These are phyloP conservation scores for Cladosporium austrohemisphaericum DNA, from an alignment of 2,329 filamentous ascomycete species.

Conservation along the genomic window DNA sequence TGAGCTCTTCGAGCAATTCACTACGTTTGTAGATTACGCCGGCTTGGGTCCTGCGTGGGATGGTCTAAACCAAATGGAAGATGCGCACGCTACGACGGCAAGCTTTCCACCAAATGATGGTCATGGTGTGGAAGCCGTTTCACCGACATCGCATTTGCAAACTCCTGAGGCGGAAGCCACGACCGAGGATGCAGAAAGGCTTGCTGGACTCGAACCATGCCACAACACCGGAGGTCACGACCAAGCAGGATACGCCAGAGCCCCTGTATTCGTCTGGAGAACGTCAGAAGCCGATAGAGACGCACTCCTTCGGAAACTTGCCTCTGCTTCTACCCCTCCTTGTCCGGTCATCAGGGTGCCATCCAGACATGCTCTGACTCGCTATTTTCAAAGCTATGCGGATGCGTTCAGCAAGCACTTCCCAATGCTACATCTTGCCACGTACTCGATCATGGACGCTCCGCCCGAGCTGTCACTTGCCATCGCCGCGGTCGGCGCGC, in stretches of 20 bases:
- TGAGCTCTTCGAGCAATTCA: neutral
- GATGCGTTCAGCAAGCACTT: constrained; percentile 32
- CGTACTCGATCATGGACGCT: constrained; percentile 30
- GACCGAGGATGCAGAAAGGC: no score
- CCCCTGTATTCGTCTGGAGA: neutral
- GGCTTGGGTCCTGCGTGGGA: neutral
- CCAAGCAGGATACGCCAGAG: no score
- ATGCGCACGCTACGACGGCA: no score
- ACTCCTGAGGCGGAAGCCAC: no score
- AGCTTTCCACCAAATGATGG: no score
- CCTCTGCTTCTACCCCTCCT: no score
- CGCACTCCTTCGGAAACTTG: no score
- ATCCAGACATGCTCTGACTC: constrained; percentile 6
- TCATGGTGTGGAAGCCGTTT: no score
- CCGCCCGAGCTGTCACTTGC: constrained; percentile 32
- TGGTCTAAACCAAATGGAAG: neutral
- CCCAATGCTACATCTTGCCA: constrained; percentile 34
- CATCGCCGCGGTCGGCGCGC: constrained; percentile 34
- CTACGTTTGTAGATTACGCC: neutral
- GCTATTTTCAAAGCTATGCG: constrained; percentile 13
- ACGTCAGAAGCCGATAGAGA: neutral
- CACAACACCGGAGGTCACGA: no score
- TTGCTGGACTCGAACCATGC: no score
- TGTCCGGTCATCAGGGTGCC: neutral
- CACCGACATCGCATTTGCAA: no score